Evolutionary conservation across 2,329 filamentous ascomycete species (phyloP).

Genomic region (Sclerotinia trifoliorum): DNA sequence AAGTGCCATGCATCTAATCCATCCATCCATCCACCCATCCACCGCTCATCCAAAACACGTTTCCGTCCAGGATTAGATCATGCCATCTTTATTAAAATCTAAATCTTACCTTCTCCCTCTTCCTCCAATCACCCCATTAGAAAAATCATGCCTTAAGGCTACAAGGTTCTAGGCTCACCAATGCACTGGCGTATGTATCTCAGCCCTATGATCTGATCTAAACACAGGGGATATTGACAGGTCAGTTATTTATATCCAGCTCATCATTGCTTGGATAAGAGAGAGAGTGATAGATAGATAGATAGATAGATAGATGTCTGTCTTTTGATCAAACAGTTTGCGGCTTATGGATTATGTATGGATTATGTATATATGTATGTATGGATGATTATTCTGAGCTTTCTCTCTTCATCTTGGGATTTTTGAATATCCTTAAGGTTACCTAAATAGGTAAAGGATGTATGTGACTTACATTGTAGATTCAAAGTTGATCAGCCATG

Average conservation of each 20-base stretch:
- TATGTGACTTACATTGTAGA: too few relatives aligned
- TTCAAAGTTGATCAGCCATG: too few relatives aligned
- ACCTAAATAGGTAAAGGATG: too few relatives aligned
- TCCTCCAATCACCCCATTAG: not conserved
- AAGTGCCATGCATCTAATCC: constrained; percentile 19
- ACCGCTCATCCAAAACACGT: constrained; percentile 20
- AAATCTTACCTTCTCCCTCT: not conserved
- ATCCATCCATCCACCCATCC: not conserved
- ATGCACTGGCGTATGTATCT: not conserved
- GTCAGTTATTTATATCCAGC: constrained; percentile 22
- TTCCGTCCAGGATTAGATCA: constrained; percentile 15
- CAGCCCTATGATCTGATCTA: constrained; percentile 23
- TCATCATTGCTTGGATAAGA: not conserved
- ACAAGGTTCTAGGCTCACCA: constrained; percentile 11
- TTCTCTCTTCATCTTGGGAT: not conserved
- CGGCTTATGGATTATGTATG: not conserved
- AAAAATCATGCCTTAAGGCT: not conserved
- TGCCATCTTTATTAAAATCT: not conserved
- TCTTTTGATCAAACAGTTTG: not conserved
- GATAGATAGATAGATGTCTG: too few relatives aligned
- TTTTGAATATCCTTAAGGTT: too few relatives aligned
- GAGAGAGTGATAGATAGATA: not conserved
- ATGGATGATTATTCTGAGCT: not conserved
- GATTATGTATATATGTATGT: too few relatives aligned
- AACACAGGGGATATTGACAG: constrained; percentile 10